phyloP scores from a whole-genome alignment of 371 early-diverging fungal species.

The Mucor saturninus region DNA sequence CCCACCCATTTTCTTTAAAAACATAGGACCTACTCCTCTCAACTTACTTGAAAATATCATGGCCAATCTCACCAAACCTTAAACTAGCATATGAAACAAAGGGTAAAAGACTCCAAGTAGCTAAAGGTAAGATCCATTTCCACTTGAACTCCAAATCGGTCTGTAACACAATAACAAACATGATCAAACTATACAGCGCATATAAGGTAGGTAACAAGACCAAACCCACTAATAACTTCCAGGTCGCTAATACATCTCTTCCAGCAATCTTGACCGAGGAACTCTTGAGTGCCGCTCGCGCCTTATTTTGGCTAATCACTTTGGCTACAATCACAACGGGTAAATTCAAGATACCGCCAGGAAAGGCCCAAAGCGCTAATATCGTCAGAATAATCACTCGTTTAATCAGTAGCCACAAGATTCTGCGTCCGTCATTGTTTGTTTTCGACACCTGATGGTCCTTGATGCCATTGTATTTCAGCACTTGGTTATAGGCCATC shows the following conservation, averaged over 20 bases:
- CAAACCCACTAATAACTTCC: conserved; percentile 86
- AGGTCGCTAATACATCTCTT: conserved; percentile 92
- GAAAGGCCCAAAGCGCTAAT: conserved; percentile 74
- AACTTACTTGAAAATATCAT: conserved; percentile 73
- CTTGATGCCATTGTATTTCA: conserved; percentile 85
- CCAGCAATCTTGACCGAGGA: conserved; percentile 93
- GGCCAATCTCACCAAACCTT: conserved; percentile 82
- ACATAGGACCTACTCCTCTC: background rate
- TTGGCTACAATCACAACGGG: conserved; percentile 76
- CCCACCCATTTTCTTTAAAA: background rate
- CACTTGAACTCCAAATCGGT: conserved; percentile 35
- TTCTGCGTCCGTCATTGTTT: conserved; percentile 47
- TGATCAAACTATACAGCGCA: conserved; percentile 67
- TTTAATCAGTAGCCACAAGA: conserved; percentile 59
- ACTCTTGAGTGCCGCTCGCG: conserved; percentile 78
- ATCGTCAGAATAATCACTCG: conserved; percentile 68
- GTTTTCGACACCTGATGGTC: conserved; percentile 94
- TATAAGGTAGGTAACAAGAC: conserved; percentile 78
- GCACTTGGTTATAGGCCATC: conserved; percentile 79
- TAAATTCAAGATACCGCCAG: conserved; percentile 78
- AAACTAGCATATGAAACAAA: conserved; percentile 81
- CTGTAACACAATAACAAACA: conserved; percentile 49
- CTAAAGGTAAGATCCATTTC: conserved; percentile 43
- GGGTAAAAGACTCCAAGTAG: conserved; percentile 63
- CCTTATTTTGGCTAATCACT: conserved; percentile 75